These are phyloP conservation scores for Wickerhamomyces strasburgensis DNA, from an alignment of 805 yeast genomes.

Conservation along the genomic window DNA sequence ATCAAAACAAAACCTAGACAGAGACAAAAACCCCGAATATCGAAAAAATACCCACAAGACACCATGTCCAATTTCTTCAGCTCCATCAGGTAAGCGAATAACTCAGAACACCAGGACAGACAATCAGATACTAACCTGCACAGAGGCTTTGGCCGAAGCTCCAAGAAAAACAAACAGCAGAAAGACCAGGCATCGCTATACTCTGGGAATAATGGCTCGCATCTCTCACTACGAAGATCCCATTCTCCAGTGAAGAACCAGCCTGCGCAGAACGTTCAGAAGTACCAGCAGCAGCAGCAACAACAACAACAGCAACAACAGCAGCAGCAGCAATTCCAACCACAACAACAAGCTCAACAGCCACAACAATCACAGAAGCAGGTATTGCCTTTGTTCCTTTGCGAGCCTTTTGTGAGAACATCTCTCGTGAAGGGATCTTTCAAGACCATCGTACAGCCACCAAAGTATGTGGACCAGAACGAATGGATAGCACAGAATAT, in stretches of 20 bases:
- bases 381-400: conserved; percentile 51
- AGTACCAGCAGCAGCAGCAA: conserved; percentile 22
- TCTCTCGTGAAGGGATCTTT: conserved; percentile 95
- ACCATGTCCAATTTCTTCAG: conserved; percentile 14
- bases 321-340: conserved; percentile 7
- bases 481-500: conserved; percentile 96
- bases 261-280: conserved; percentile 22
- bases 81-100: conserved; percentile 11
- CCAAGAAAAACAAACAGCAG: conserved; percentile 40
- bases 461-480: conserved; percentile 88
- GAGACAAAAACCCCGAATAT: too few relatives aligned
- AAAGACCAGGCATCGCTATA: conserved; percentile 27
- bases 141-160: conserved; percentile 53
- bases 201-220: conserved; percentile 42
- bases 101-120: too few relatives aligned
- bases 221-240: conserved; percentile 41
- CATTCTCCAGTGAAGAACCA: conserved; percentile 34
- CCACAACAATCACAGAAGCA: conserved; percentile 17
- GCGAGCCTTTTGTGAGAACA: conserved; percentile 91
- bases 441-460: conserved; percentile 90
- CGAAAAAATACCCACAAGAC: too few relatives aligned
- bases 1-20: too few relatives aligned
- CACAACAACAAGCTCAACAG: conserved; percentile 17
- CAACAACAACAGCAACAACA: conserved; percentile 19
- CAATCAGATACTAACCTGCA: neutral